Conservation (phyloP, 805 yeast genomes). For the Suhomyces xylopsoci region DNA sequence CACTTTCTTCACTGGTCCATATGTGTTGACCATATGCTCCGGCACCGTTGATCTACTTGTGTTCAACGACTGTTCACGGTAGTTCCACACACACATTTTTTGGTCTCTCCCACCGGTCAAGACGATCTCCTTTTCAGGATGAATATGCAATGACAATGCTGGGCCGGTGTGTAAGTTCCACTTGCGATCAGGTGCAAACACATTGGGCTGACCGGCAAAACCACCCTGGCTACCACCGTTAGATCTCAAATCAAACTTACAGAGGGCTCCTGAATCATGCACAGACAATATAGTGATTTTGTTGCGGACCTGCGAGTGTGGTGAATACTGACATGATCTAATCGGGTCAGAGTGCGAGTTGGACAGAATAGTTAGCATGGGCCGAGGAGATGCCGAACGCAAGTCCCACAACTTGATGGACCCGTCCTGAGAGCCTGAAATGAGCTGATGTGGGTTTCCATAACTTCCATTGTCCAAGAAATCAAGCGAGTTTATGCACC, state of each 20-base stretch:
- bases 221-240: constrained; percentile 6
- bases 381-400: constrained; percentile 44
- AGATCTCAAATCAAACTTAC: constrained; percentile 77
- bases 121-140: constrained; percentile 75
- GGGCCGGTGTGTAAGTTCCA: constrained; percentile 91
- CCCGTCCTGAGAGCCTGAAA: constrained; percentile 77
- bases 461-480: constrained; percentile 22
- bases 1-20: constrained; percentile 76
- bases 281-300: constrained; percentile 60
- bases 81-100: constrained; percentile 72
- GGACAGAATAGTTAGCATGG: constrained; percentile 45
- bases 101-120: constrained; percentile 93
- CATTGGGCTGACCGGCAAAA: constrained; percentile 7
- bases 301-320: constrained; percentile 44
- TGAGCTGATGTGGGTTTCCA: constrained; percentile 20
- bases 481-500: constrained; percentile 42
- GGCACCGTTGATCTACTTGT: constrained; percentile 41
- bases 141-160: constrained; percentile 85
- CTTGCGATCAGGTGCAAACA: constrained; percentile 61
- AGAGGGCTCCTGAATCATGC: constrained; percentile 86
- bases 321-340: constrained; percentile 51
- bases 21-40: constrained; percentile 66
- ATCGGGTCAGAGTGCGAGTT: constrained; percentile 70
- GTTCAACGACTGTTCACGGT: constrained; percentile 22
- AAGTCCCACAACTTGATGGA: constrained; percentile 74